These are phyloP conservation scores for Coemansia sp. DNA, from an alignment of 192 early-diverging fungal genomes.

Conservation along the genomic window DNA sequence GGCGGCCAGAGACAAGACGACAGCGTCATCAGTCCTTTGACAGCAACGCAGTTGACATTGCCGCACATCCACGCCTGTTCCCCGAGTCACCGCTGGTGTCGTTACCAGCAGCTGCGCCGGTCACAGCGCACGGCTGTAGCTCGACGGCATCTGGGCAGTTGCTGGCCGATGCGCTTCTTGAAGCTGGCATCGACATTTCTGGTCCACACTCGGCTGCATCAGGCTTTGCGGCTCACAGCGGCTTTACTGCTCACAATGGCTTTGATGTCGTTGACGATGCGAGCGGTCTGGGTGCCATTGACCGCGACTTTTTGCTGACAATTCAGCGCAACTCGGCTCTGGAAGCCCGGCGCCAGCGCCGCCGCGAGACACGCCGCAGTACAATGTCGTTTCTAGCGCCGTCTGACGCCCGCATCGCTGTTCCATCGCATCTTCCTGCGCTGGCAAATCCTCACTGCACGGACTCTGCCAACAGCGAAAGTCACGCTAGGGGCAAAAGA, in stretches of 20 bases:
- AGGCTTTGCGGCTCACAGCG: conserved; percentile 1
- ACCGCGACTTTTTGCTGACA: conserved; percentile 48
- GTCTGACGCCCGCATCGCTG: background rate
- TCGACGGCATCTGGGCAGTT: conserved; percentile 10
- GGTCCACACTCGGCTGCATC: conserved; percentile 11
- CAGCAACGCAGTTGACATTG: conserved; percentile 43
- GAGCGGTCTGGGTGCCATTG: conserved; percentile 33
- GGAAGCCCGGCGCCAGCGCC: conserved; percentile 46
- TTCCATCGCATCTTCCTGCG: background rate
- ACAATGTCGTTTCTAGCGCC: conserved; percentile 40
- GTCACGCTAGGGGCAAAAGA: conserved; percentile 7
- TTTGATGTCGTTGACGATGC: conserved; percentile 1
- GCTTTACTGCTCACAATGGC: conserved; percentile 2
- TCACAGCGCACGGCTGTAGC: conserved; percentile 16
- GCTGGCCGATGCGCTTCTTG: conserved; percentile 20
- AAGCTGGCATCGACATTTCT: conserved; percentile 8
- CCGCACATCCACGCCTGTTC: conserved; percentile 33
- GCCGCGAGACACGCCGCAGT: conserved; percentile 49
- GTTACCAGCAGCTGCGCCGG: conserved; percentile 35
- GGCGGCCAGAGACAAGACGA: conserved; percentile 44
- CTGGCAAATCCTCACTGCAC: conserved; percentile 4
- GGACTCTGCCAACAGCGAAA: conserved; percentile 7
- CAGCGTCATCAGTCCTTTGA: conserved; percentile 48
- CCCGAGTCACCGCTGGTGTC: conserved; percentile 41
- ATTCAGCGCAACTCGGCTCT: conserved; percentile 50